Evolutionary conservation across 164 flowering plant genomes (phyloP).

Genomic region (Dillenia turbinata): DNA sequence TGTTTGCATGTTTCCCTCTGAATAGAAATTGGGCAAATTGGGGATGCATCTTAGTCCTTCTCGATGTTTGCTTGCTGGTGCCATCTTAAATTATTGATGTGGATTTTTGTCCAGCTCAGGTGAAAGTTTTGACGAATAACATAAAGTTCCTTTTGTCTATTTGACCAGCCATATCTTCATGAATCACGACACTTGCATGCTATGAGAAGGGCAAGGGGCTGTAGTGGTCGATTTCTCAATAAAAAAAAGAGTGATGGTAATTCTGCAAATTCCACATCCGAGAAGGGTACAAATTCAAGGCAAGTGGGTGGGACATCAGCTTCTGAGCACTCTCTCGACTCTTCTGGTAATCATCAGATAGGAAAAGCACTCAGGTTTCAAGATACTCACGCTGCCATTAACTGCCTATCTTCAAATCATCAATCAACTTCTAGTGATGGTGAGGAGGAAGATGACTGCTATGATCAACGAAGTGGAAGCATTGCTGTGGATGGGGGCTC

Average conservation of each 20-base stretch:
- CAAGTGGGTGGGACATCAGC: slow-evolving; percentile 42
- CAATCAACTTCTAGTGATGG: slow-evolving; percentile 24
- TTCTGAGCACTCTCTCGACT: slow-evolving; percentile 34
- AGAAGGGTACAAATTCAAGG: slow-evolving; percentile 19
- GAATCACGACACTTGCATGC: slow-evolving; percentile 75
- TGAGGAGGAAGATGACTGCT: slow-evolving; percentile 40
- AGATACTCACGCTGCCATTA: slow-evolving; percentile 15
- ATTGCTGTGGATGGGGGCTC: slow-evolving; percentile 35
- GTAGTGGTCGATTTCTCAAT: slow-evolving; percentile 73
- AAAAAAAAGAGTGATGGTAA: slow-evolving; percentile 41
- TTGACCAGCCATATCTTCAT: slow-evolving; percentile 62
- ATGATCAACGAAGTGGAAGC: slow-evolving; percentile 53
- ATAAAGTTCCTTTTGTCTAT: neutral
- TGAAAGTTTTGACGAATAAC: too few relatives aligned
- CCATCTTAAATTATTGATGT: too few relatives aligned
- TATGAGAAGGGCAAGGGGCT: slow-evolving; percentile 64
- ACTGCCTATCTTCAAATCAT: slow-evolving; percentile 22
- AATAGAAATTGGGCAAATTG: too few relatives aligned
- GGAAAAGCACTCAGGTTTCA: slow-evolving; percentile 14
- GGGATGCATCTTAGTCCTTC: too few relatives aligned
- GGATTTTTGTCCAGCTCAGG: too few relatives aligned
- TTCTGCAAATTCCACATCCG: slow-evolving; percentile 16
- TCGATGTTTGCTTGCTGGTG: too few relatives aligned
- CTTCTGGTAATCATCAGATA: slow-evolving; percentile 28
- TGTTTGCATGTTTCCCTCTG: too few relatives aligned